These are phyloP conservation scores for Schizothecium vesticola DNA, from an alignment of 495 filamentous ascomycete genomes.

Conservation along the genomic window DNA sequence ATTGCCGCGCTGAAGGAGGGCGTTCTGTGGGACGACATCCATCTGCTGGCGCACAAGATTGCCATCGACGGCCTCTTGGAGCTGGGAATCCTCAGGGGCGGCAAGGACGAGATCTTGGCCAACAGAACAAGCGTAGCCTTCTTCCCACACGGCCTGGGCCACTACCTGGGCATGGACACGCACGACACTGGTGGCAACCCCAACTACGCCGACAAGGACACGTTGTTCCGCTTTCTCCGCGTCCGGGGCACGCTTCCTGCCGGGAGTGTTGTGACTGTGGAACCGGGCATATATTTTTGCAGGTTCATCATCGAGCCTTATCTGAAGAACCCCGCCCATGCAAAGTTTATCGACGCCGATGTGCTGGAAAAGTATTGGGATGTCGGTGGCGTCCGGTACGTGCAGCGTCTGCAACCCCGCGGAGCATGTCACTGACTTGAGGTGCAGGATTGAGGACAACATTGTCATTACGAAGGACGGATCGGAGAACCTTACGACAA, in stretches of 20 bases:
- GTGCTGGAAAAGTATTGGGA: constrained; percentile 81
- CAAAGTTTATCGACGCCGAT: constrained; percentile 64
- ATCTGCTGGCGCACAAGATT: constrained; percentile 69
- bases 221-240: constrained; percentile 79
- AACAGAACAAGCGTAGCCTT: constrained; percentile 76
- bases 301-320: constrained; percentile 85
- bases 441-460: constrained; percentile 55
- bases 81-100: constrained; percentile 68
- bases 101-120: constrained; percentile 65
- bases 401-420: neutral
- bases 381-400: constrained; percentile 73
- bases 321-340: constrained; percentile 61
- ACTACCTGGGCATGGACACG: constrained; percentile 92
- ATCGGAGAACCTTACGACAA: constrained; percentile 72
- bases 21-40: constrained; percentile 80
- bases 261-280: constrained; percentile 79
- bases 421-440: constrained; percentile 8
- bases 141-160: constrained; percentile 87
- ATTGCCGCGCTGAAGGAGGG: constrained; percentile 70
- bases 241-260: constrained; percentile 72
- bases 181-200: constrained; percentile 87
- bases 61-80: constrained; percentile 73
- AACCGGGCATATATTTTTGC: constrained; percentile 94
- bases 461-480: constrained; percentile 73
- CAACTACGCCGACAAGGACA: constrained; percentile 77